phyloP scores from a whole-genome alignment of 768 basidiomycete genomes.

The Kwoniella sp. region DNA sequence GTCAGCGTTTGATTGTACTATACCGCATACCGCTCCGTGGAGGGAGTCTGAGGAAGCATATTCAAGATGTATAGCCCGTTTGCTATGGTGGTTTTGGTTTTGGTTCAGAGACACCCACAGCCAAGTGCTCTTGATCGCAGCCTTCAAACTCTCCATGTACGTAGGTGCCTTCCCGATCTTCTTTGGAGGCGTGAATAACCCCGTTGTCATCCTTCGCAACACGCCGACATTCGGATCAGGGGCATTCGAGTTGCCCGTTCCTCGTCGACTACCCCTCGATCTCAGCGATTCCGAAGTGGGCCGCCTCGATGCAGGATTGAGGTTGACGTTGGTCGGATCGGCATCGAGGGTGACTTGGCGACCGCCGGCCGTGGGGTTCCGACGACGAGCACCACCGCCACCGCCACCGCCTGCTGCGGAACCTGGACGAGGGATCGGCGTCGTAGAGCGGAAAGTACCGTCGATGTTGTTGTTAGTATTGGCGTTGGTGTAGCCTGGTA shows the following conservation, averaged over 20 bases:
- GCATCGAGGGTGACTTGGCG: neutral
- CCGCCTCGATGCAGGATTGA: slow-evolving; percentile 1
- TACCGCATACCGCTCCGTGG: too few relatives aligned
- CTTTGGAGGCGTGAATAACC: slow-evolving; percentile 50
- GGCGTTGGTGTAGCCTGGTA: slow-evolving; percentile 1
- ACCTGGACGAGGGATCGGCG: neutral
- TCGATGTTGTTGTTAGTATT: neutral
- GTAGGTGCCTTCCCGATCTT: slow-evolving; percentile 48
- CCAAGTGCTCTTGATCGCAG: slow-evolving; percentile 47
- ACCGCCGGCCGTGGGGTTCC: neutral
- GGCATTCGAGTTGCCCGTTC: neutral
- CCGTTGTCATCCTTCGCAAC: slow-evolving; percentile 52
- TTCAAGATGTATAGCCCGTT: too few relatives aligned
- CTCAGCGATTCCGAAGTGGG: slow-evolving; percentile 1
- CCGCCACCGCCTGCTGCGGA: neutral
- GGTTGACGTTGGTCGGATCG: slow-evolving; percentile 3
- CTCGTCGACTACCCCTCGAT: neutral
- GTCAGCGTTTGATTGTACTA: too few relatives aligned
- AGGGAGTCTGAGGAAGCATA: too few relatives aligned
- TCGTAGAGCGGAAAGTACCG: neutral
- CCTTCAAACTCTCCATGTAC: slow-evolving; percentile 36
- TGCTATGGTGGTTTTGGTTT: too few relatives aligned
- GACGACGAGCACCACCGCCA: slow-evolving; percentile 6
- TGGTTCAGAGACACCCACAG: slow-evolving; percentile 47
- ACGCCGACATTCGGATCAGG: slow-evolving; percentile 36